A percentile compares a stretch with the other conserved stretches of the same genome.
These are phyloP conservation scores for Cyclocybe aegerita DNA, from an alignment of 768 basidiomycete genomes.

Conservation along the genomic window DNA sequence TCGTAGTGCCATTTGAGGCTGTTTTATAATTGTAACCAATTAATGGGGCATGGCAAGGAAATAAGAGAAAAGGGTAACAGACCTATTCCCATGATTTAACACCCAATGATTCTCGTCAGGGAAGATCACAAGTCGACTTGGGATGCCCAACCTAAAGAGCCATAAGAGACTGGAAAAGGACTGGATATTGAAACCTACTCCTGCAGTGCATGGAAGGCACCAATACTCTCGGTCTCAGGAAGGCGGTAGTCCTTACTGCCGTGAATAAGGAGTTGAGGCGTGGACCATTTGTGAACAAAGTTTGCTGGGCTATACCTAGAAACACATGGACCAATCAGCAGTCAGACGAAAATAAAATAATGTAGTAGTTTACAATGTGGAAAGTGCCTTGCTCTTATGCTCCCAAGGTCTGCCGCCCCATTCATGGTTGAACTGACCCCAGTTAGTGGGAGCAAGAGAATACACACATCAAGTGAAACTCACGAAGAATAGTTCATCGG, in stretches of 20 bases:
- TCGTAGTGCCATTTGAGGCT: slow-evolving; percentile 96
- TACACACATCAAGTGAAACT: slow-evolving; percentile 19
- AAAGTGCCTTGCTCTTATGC: slow-evolving; percentile 47
- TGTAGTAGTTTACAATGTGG: slow-evolving; percentile 13
- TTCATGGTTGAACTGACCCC: slow-evolving; percentile 74
- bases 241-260: slow-evolving; percentile 88
- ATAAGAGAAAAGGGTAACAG: slow-evolving; percentile 10
- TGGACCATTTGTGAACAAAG: slow-evolving; percentile 82
- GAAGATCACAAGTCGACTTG: slow-evolving; percentile 79
- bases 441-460: background rate
- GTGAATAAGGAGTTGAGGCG: slow-evolving; percentile 83
- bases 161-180: background rate
- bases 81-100: slow-evolving; percentile 76
- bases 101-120: slow-evolving; percentile 96
- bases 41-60: too few relatives aligned
- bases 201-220: slow-evolving; percentile 82
- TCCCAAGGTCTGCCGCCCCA: slow-evolving; percentile 87
- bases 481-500: slow-evolving; percentile 91
- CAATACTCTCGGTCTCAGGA: slow-evolving; percentile 82
- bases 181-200: slow-evolving; percentile 50
- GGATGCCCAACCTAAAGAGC: slow-evolving; percentile 56
- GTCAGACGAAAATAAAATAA: background rate
- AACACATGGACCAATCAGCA: background rate
- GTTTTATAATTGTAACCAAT: background rate
- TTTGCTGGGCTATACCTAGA: slow-evolving; percentile 75